A percentile compares a stretch with the other conserved stretches of the same genome.
Conservation (phyloP, 2,329 filamentous ascomycete species). For the Colletotrichum plurivorum region DNA sequence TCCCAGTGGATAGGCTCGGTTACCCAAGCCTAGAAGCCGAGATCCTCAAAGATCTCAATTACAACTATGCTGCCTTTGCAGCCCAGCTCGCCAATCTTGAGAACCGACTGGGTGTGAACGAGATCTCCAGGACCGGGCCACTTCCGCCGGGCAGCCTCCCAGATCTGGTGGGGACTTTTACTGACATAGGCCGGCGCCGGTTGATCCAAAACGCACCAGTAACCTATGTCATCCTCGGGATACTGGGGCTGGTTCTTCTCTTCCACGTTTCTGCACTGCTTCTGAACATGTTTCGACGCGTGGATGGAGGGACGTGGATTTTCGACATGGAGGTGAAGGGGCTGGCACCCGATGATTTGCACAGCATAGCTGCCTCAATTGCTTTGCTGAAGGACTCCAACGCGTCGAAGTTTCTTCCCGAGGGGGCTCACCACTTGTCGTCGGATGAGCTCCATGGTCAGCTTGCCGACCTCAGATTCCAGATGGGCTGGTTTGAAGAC, state of each 20-base stretch:
- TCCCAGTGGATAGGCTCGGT: not conserved
- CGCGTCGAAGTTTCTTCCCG: not conserved
- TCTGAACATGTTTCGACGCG: not conserved
- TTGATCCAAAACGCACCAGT: not conserved
- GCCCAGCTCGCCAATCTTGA: conserved; percentile 8
- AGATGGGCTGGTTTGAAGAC: not conserved
- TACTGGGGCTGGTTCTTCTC: not conserved
- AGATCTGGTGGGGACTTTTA: not conserved
- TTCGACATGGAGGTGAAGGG: conserved; percentile 9
- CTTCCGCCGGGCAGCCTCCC: not conserved
- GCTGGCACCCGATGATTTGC: not conserved
- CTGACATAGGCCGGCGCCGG: conserved; percentile 1
- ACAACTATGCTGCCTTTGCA: not conserved
- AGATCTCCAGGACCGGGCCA: not conserved
- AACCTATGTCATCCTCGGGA: not conserved
- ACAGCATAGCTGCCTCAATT: not conserved
- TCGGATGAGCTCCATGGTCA: conserved; percentile 1
- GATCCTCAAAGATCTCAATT: not conserved
- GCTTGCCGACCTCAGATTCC: not conserved
- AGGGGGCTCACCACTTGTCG: not conserved
- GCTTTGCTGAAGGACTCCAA: not conserved
- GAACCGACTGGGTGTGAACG: not conserved
- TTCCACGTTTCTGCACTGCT: not conserved
- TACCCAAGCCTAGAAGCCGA: not conserved
- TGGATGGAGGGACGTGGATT: not conserved